These are phyloP conservation scores for Hypoxylon lienhwacheense DNA, from an alignment of 495 filamentous ascomycete species.

Conservation along the genomic window DNA sequence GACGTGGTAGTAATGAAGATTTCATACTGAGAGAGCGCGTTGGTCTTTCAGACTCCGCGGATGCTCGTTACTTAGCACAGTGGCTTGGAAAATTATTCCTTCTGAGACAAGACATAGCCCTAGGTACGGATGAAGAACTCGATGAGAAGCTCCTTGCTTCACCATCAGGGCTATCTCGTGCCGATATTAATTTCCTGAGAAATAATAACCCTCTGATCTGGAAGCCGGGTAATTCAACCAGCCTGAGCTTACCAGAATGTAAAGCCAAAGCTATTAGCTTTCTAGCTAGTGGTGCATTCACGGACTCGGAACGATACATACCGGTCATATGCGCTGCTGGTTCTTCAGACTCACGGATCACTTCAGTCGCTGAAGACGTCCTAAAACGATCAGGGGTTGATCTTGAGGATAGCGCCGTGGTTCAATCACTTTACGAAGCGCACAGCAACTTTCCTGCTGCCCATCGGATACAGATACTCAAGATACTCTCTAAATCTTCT, in stretches of 20 bases:
- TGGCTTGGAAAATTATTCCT: slow-evolving; percentile 84
- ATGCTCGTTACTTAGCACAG: slow-evolving; percentile 71
- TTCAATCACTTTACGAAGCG: slow-evolving; percentile 65
- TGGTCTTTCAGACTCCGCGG: slow-evolving; percentile 62
- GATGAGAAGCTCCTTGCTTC: slow-evolving; percentile 40
- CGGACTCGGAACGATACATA: slow-evolving; percentile 76
- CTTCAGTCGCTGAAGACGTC: slow-evolving; percentile 78
- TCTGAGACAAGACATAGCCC: slow-evolving; percentile 52
- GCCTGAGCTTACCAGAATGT: slow-evolving; percentile 64
- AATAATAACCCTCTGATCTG: slow-evolving; percentile 70
- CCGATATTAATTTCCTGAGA: slow-evolving; percentile 75
- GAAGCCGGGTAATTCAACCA: slow-evolving; percentile 59
- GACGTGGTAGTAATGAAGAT: slow-evolving; percentile 78
- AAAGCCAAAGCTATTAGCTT: slow-evolving; percentile 72
- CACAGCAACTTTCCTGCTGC: slow-evolving; percentile 72
- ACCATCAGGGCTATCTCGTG: slow-evolving; percentile 69
- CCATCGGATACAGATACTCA: slow-evolving; percentile 74
- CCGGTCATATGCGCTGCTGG: slow-evolving; percentile 79
- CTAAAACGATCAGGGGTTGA: slow-evolving; percentile 73
- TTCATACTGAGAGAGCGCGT: slow-evolving; percentile 62
- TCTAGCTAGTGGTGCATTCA: slow-evolving; percentile 81
- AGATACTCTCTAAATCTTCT: slow-evolving; percentile 75
- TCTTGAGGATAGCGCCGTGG: slow-evolving; percentile 67
- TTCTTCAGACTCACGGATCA: slow-evolving; percentile 78
- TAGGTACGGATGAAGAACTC: slow-evolving; percentile 38